phyloP scores from a whole-genome alignment of 305 asterid species.

The Fraxinus xanthoxyloides region DNA sequence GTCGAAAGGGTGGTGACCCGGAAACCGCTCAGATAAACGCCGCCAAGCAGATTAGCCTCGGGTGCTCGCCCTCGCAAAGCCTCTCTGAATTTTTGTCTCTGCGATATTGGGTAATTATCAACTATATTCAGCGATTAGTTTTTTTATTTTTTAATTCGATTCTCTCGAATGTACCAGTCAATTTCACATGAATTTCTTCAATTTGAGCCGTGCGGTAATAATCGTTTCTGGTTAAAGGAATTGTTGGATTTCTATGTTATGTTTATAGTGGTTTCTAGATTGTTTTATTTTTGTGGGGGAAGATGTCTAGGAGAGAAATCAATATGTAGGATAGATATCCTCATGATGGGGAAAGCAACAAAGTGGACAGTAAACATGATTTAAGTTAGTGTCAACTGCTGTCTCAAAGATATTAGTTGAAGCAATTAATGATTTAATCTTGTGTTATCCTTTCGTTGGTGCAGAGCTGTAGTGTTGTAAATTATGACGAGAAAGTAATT shows the following conservation, averaged over 20 bases:
- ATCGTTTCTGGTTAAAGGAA: neutral
- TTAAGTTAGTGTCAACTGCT: neutral
- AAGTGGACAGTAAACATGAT: neutral
- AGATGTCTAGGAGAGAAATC: conserved; percentile 16
- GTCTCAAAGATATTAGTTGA: neutral
- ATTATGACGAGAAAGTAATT: conserved; percentile 79
- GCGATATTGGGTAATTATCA: conserved; percentile 69
- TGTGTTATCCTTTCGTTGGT: conserved; percentile 29
- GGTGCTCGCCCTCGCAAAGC: conserved; percentile 62
- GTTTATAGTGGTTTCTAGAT: conserved; percentile 3
- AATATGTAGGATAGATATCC: neutral
- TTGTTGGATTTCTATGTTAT: conserved; percentile 16
- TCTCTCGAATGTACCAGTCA: conserved; percentile 4
- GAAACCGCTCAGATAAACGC: conserved; percentile 80
- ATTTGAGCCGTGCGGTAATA: neutral
- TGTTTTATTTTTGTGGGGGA: conserved; percentile 16
- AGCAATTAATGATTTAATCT: conserved; percentile 13
- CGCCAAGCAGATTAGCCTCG: conserved; percentile 87
- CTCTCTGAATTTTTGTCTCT: conserved; percentile 64
- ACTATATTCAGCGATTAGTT: conserved; percentile 4
- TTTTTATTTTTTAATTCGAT: neutral
- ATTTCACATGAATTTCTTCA: neutral
- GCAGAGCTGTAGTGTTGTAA: conserved; percentile 85
- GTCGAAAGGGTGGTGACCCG: conserved; percentile 60
- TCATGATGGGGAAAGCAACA: neutral